Base-by-base conservation (phyloP, 2,329 filamentous ascomycete genomes). In the Penicillium sp. region DNA sequence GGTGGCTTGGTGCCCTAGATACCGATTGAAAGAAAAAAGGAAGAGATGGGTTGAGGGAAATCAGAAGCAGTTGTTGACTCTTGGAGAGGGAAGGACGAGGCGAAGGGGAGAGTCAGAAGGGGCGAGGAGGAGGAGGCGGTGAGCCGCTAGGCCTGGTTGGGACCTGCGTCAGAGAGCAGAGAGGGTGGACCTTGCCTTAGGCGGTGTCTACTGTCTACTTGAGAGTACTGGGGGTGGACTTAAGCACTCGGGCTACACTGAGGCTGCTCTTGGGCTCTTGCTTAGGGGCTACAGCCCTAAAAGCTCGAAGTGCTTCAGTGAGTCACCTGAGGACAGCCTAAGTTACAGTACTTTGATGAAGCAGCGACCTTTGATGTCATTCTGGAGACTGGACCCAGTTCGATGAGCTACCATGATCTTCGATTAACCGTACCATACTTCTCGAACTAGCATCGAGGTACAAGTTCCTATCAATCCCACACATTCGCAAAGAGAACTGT, bases 1-100 rank as follows among this genome's bases (percentile, higher is more conserved):
- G 90, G 90, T 92, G 90, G 90, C 90, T 92, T 86, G 81, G 90
- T 91, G 90, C 90, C 90, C 90, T 92, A 92, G 90, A 82, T 81
- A 88, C 77, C 66, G 56, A 61, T 70, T 67, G 62, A 67, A 70
- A 54, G 53, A 51, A 55, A 60, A 52, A 58, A 60, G 60, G 63
- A 65, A 64, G 62, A 66, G 55, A 63, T 65, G 65, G 65, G 63
- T 65, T 58, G 64, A 65, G 64, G 49, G 62, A 65, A 53, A 47
- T 56, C 38, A 42, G 49, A 56, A 49, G 41, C 42, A 58, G 61
- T 58, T 55, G 54, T 63, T 67, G 59, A 58, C 62, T 62, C 60
- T 68, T 65, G 66, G 47, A 61, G 56, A 65, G 64, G 43, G 60
- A 67, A 42, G 61, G 55, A 55, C 63, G 61, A 50, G 59, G 17